A percentile compares a stretch with the other conserved stretches of the same genome.
Evolutionary conservation across 2,329 filamentous ascomycete species (phyloP).

Genomic region (Aspergillus pseudoviridinutans): DNA sequence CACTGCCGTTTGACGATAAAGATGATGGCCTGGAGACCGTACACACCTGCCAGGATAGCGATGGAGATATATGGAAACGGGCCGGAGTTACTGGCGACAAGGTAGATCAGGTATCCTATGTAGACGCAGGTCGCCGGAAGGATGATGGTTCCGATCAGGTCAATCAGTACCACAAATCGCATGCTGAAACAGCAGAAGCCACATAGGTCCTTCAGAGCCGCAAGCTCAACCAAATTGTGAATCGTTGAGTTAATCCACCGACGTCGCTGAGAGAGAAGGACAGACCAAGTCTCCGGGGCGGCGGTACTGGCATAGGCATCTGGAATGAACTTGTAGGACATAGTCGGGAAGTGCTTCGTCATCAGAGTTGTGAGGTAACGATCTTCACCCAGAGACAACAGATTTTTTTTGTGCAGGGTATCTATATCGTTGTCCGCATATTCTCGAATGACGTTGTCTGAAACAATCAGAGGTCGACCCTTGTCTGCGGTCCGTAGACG

Average conservation of each 20-base stretch:
- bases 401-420: conserved; percentile 91
- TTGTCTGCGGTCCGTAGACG: conserved; percentile 90
- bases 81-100: conserved; percentile 63
- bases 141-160: conserved; percentile 88
- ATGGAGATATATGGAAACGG: conserved; percentile 84
- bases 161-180: conserved; percentile 93
- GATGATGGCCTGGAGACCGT: conserved; percentile 91
- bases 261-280: conserved; percentile 93
- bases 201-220: conserved; percentile 88
- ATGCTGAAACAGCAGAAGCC: conserved; percentile 99
- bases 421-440: conserved; percentile 88
- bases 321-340: conserved; percentile 94
- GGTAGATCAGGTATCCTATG: conserved; percentile 82
- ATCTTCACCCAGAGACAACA: conserved; percentile 91
- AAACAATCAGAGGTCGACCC: conserved; percentile 89
- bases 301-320: conserved; percentile 92
- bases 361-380: conserved; percentile 95
- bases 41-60: conserved; percentile 82
- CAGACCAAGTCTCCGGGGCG: conserved; percentile 88
- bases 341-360: conserved; percentile 93
- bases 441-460: conserved; percentile 79
- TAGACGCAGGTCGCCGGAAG: conserved; percentile 86
- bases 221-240: conserved; percentile 89
- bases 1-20: conserved; percentile 97
- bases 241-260: conserved; percentile 99